Conservation (phyloP, 2,329 filamentous ascomycete genomes). For the Clarireedia paspali region DNA sequence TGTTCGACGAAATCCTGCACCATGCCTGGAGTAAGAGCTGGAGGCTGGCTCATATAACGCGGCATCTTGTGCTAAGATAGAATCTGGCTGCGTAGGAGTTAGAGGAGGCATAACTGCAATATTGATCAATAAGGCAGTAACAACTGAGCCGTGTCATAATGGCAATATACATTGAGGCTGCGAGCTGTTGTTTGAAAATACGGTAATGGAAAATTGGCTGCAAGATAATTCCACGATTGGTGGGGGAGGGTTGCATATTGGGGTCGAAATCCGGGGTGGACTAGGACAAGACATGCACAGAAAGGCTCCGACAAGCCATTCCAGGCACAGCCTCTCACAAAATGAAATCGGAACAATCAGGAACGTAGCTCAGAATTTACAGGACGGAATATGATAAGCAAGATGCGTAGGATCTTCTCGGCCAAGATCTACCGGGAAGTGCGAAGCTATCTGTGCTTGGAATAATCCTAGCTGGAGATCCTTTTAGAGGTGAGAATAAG, state of each 20-base stretch:
- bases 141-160: no score
- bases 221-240: background rate
- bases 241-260: background rate
- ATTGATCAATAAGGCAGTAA: no score
- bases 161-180: background rate
- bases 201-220: background rate
- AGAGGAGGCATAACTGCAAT: no score
- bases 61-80: background rate
- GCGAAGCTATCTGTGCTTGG: background rate
- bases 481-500: background rate
- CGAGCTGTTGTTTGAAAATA: background rate
- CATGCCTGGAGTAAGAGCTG: background rate
- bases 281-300: background rate
- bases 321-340: background rate
- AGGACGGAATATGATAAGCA: background rate
- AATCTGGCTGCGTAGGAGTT: background rate
- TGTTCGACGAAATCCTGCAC: background rate
- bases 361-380: background rate
- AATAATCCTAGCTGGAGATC: background rate
- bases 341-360: no score
- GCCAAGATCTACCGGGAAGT: background rate
- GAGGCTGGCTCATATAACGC: background rate
- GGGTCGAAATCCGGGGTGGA: background rate
- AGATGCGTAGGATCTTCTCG: background rate
- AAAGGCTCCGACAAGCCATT: background rate